phyloP scores from a whole-genome alignment of 2,329 filamentous ascomycete species.

The Arachnopeziza araneosa region DNA sequence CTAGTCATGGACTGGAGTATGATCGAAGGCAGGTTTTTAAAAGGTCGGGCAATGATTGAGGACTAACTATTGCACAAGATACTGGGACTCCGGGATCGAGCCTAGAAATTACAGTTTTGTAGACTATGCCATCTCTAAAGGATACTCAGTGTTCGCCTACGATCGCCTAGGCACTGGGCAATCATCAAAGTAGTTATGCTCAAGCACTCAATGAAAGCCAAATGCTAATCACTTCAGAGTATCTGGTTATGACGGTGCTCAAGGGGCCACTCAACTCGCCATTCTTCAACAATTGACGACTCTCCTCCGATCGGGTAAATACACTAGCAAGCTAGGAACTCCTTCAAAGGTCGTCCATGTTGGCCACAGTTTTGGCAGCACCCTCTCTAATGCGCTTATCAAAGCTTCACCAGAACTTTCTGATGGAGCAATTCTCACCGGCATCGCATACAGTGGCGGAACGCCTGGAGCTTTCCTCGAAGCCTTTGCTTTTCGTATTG shows the following conservation, averaged over 20 bases:
- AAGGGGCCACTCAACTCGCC: constrained; percentile 25
- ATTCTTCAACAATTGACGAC: constrained; percentile 8
- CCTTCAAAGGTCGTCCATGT: constrained; percentile 48
- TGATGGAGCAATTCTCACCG: constrained; percentile 54
- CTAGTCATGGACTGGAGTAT: neutral
- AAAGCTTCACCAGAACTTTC: constrained; percentile 45
- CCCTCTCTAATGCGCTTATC: constrained; percentile 50
- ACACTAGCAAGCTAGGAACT: constrained; percentile 19
- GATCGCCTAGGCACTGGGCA: constrained; percentile 33
- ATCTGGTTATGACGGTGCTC: constrained; percentile 23
- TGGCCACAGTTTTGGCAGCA: constrained; percentile 59
- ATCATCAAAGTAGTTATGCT: constrained; percentile 23
- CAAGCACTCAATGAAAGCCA: neutral
- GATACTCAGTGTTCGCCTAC: constrained; percentile 33
- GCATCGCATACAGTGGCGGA: constrained; percentile 39
- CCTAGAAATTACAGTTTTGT: constrained; percentile 32
- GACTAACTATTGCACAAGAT: constrained; percentile 5
- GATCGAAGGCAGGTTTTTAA: neutral
- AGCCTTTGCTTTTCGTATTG: constrained; percentile 24
- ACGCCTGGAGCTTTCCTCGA: neutral
- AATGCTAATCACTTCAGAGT: constrained; percentile 8
- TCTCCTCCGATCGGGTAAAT: constrained; percentile 18
- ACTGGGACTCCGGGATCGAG: constrained; percentile 31
- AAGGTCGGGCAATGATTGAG: neutral
- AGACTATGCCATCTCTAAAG: constrained; percentile 26